Conservation (phyloP, 2,329 filamentous ascomycete genomes). For the Xylariaceae sp. region DNA sequence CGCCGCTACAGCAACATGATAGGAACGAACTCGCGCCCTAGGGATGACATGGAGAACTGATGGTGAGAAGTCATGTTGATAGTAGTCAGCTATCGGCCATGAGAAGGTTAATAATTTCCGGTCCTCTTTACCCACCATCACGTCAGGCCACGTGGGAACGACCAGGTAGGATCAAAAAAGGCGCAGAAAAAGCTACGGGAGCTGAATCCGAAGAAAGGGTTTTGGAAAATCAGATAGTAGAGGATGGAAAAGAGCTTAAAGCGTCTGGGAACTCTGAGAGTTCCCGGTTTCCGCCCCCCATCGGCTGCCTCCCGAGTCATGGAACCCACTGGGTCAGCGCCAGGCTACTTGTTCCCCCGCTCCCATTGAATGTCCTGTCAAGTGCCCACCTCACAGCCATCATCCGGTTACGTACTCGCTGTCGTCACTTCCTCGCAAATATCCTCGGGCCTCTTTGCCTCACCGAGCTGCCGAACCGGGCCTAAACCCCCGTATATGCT, state of each 20-base stretch:
- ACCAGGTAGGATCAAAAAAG: not conserved
- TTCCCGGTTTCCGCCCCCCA: not conserved
- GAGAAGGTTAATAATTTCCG: not conserved
- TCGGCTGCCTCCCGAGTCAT: not conserved
- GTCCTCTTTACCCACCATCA: not conserved
- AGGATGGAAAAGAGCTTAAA: too few species aligned
- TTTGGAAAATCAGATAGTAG: not conserved
- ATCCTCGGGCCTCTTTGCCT: slow-evolving; percentile 18
- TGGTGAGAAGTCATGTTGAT: not conserved
- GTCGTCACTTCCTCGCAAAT: slow-evolving; percentile 26
- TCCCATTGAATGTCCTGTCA: slow-evolving; percentile 5
- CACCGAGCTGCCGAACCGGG: slow-evolving; percentile 16
- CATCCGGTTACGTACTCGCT: slow-evolving; percentile 23
- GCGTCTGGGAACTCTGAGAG: not conserved
- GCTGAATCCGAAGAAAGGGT: not conserved
- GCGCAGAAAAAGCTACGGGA: not conserved
- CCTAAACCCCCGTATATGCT: slow-evolving; percentile 31
- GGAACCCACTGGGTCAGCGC: too few species aligned
- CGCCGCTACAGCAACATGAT: too few species aligned
- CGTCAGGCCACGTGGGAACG: not conserved
- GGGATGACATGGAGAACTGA: too few species aligned
- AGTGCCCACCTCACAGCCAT: too few species aligned
- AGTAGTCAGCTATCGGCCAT: not conserved
- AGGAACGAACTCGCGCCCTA: too few species aligned
- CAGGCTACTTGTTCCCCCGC: too few species aligned